Percentiles rank a stretch among this genome's conserved stretches.
Conservation (phyloP, 495 filamentous ascomycete genomes). For the Penicillium malachiteum region DNA sequence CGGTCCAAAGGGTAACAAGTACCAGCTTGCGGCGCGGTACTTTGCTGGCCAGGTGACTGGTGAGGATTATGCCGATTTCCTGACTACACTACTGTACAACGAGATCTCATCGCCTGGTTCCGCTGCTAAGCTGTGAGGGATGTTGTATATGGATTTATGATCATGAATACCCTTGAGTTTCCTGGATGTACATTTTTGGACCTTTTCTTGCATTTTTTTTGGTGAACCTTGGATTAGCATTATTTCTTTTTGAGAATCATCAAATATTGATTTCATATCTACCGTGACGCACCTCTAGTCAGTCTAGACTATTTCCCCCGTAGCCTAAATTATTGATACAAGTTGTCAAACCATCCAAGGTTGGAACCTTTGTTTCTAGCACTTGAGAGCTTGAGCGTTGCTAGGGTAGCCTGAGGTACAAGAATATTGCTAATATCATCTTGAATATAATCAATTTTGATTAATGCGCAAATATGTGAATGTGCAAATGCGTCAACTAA, state of each 20-base stretch:
- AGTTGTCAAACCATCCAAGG: too few species aligned
- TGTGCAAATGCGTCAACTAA: too few species aligned
- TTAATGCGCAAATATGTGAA: too few species aligned
- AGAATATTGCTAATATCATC: too few species aligned
- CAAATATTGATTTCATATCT: background rate
- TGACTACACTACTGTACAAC: conserved; percentile 92
- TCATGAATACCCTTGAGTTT: conserved; percentile 29
- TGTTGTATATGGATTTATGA: conserved; percentile 15
- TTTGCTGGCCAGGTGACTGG: conserved; percentile 92
- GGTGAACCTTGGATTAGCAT: conserved; percentile 1
- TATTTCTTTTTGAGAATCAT: background rate
- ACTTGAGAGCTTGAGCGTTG: too few species aligned
- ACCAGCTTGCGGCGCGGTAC: conserved; percentile 84
- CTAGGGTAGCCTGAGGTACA: too few species aligned
- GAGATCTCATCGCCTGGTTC: conserved; percentile 88
- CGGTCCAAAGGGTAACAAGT: conserved; percentile 89
- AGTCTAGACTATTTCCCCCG: too few species aligned
- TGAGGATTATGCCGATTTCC: conserved; percentile 95
- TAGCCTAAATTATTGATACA: too few species aligned
- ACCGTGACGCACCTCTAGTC: too few species aligned
- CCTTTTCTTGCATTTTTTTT: background rate
- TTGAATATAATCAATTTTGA: too few species aligned
- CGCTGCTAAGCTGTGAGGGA: conserved; percentile 74
- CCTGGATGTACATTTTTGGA: background rate
- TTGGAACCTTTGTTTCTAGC: too few species aligned